Base-by-base conservation (phyloP, 306 rosid genomes). In the Dalbergia cochinchinensis region DNA sequence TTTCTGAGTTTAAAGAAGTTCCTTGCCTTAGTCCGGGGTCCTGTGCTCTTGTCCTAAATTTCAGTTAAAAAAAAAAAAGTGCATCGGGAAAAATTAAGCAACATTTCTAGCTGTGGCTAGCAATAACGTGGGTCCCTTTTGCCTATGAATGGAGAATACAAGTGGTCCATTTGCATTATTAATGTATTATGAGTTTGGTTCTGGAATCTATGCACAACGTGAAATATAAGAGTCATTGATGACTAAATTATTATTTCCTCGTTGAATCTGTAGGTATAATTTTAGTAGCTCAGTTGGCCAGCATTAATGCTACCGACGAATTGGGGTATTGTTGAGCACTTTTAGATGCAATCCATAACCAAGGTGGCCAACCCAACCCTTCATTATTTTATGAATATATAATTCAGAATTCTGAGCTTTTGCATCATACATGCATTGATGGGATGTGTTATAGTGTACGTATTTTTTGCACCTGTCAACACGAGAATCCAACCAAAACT, bases 81-180 rank as follows among this genome's bases (percentile, higher is more conserved):
- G 11, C 2, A 26, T 26, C 50, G 4, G 11, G 13, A 11, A 47
- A 47, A 47, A 47, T 26, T 26, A 22, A 22, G 26, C 13, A 13
- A 4, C 53, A 9, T 10, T 47, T 3, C 45, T 37, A 26, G 47
- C 45, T 14, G 61, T 50, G 16, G 16, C 45, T 60, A 60, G 4
- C 42, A 59, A 74, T 74, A 74, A 74, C 41, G 44, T 22, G 45
- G 44, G 44, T 12, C 66, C 65, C 39, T 54, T 35, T 57, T 57
- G 66, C 53, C 53, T 47, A 47, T 47, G 53, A 47, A 47, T 47
- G 53, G 53, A 12, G 15, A 48, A 58, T 4, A 44, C 78, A 54
- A 80, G 59, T 58, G 83, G 77, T 66, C 80, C 80, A 71, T 50
- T 65, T 77, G 76, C 68, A 85, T 72, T 73, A 67, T 72, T 80